Percentiles rank a stretch among this genome's conserved stretches.
phyloP scores from a whole-genome alignment of 164 flowering plant genomes.

The Saururus chinensis region DNA sequence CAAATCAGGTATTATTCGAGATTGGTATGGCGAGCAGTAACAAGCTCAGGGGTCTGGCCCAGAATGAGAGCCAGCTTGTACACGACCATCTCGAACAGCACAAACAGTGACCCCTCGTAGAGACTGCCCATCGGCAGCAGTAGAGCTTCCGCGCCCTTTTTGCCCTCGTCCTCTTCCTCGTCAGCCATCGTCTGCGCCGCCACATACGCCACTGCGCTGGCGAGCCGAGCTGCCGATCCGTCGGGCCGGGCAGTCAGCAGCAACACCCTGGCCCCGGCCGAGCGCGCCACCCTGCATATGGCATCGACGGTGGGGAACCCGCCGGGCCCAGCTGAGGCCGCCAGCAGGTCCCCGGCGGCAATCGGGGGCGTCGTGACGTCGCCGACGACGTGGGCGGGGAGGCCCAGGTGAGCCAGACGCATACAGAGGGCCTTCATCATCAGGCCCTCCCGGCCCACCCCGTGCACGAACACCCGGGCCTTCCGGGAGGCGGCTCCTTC shows the following conservation, averaged over 20 bases:
- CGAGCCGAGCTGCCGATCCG: conserved; percentile 38
- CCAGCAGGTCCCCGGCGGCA: conserved; percentile 59
- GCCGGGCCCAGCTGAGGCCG: conserved; percentile 93
- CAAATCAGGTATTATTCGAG: conserved; percentile 34
- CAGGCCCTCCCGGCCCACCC: conserved; percentile 92
- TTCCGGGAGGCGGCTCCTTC: conserved; percentile 25
- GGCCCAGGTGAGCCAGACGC: conserved; percentile 82
- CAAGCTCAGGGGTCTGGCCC: conserved; percentile 48
- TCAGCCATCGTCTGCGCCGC: conserved; percentile 95
- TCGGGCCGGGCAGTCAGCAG: conserved; percentile 72
- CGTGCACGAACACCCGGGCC: conserved; percentile 64
- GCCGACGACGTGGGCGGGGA: conserved; percentile 66
- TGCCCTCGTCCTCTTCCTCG: conserved; percentile 21
- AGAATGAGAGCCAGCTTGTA: conserved; percentile 44
- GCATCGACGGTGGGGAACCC: conserved; percentile 90
- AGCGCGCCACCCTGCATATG: conserved; percentile 53
- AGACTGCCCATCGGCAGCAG: conserved; percentile 88
- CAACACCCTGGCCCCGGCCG: conserved; percentile 54
- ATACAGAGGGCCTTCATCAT: conserved; percentile 84
- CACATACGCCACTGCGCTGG: conserved; percentile 39
- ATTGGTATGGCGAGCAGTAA: conserved; percentile 84
- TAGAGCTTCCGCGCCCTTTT: conserved; percentile 12
- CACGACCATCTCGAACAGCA: conserved; percentile 91
- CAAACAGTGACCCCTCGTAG: conserved; percentile 90
- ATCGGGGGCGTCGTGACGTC: conserved; percentile 91